phyloP scores from a whole-genome alignment of 2,329 filamentous ascomycete genomes.

The Penicillium frequentans region DNA sequence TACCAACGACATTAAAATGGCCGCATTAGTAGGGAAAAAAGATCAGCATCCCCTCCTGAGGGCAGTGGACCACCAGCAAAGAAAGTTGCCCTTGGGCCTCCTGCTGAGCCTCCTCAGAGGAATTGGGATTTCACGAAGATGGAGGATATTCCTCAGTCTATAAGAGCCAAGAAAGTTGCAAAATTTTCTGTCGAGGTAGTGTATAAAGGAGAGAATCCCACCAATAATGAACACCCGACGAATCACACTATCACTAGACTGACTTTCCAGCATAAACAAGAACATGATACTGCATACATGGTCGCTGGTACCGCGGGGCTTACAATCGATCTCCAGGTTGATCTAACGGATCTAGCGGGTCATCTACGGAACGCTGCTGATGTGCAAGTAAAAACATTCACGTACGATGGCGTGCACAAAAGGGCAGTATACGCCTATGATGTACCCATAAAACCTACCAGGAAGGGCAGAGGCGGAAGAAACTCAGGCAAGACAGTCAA shows the following conservation, averaged over 20 bases:
- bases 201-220: not conserved
- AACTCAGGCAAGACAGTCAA: not conserved
- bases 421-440: not conserved
- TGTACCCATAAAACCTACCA: not conserved
- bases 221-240: not conserved
- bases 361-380: no score
- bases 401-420: not conserved
- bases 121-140: not conserved
- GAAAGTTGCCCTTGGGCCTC: not conserved
- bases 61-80: not conserved
- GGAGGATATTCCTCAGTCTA: not conserved
- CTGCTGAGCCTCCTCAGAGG: no score
- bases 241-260: not conserved
- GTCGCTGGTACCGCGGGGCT: not conserved
- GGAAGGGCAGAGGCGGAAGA: not conserved
- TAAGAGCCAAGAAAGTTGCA: not conserved
- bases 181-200: not conserved
- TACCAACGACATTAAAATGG: not conserved
- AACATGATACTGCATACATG: not conserved
- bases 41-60: not conserved
- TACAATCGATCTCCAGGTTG: not conserved
- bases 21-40: not conserved
- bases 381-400: not conserved
- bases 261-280: not conserved
- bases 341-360: no score